A percentile compares a stretch with the other conserved stretches of the same genome.
These are phyloP conservation scores for Fusarium agapanthi DNA, from an alignment of 2,329 filamentous ascomycete genomes.

Conservation along the genomic window DNA sequence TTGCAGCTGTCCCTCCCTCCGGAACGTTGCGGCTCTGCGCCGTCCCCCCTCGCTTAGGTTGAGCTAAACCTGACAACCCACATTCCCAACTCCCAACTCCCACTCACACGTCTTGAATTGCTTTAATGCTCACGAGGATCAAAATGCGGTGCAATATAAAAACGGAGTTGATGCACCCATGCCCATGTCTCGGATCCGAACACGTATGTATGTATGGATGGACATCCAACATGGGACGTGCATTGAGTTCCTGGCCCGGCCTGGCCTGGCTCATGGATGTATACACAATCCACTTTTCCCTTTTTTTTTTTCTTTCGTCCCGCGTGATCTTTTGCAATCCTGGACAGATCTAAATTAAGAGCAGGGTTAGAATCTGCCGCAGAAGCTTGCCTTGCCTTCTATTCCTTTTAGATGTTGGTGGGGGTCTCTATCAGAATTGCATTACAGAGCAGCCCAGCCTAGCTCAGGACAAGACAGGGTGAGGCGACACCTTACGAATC, in stretches of 20 bases:
- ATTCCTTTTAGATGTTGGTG: neutral
- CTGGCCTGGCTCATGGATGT: neutral
- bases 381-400: neutral
- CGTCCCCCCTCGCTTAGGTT: constrained; percentile 1
- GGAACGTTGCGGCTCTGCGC: constrained; percentile 17
- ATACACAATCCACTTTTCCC: neutral
- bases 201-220: neutral
- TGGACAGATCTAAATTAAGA: constrained; percentile 17
- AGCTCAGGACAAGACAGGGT: neutral
- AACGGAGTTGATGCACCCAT: neutral
- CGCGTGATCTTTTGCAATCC: constrained; percentile 20
- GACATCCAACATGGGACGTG: neutral
- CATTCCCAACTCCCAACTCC: neutral
- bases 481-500: neutral
- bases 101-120: constrained; percentile 5
- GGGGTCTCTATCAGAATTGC: neutral
- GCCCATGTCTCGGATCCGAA: constrained; percentile 13
- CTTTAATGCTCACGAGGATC: constrained; percentile 10
- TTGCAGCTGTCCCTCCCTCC: neutral
- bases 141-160: neutral
- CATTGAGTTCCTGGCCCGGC: neutral
- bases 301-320: constrained; percentile 19
- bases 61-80: constrained; percentile 6
- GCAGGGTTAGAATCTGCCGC: constrained; percentile 8
- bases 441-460: neutral